These are phyloP conservation scores for Cavenderia fasciculata DNA, from an alignment of 78 protist genomes.

Conservation along the genomic window DNA sequence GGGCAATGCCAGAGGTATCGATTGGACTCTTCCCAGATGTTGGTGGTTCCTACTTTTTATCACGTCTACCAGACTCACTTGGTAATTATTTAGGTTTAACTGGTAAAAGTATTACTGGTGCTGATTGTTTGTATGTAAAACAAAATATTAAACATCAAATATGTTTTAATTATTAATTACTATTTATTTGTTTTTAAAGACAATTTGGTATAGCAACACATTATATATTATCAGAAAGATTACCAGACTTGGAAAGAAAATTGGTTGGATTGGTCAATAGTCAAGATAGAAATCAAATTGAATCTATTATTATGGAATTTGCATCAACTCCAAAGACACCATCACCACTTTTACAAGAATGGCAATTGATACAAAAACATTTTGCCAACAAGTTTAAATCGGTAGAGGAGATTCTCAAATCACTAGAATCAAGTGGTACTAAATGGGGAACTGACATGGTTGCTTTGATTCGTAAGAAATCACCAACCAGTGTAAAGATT, in stretches of 20 bases:
- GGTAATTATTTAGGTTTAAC: constrained; percentile 90
- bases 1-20: constrained; percentile 94
- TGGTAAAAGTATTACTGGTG: constrained; percentile 75
- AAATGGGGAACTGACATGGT: constrained; percentile 24
- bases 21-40: constrained; percentile 92
- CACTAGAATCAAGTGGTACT: not conserved
- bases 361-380: constrained; percentile 27
- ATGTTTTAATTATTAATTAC: not conserved
- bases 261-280: constrained; percentile 1
- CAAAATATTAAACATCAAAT: not conserved
- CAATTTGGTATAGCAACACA: constrained; percentile 76
- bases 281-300: constrained; percentile 18
- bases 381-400: constrained; percentile 28
- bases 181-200: not conserved
- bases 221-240: constrained; percentile 28
- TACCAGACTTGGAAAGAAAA: constrained; percentile 33
- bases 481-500: constrained; percentile 67
- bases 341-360: constrained; percentile 43
- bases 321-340: constrained; percentile 1
- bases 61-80: constrained; percentile 55
- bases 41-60: constrained; percentile 82
- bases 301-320: constrained; percentile 60
- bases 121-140: constrained; percentile 47
- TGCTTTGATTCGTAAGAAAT: constrained; percentile 17
- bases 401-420: constrained; percentile 19